phyloP scores from a whole-genome alignment of 148 eudicot species.

The Simmondsia chinensis region DNA sequence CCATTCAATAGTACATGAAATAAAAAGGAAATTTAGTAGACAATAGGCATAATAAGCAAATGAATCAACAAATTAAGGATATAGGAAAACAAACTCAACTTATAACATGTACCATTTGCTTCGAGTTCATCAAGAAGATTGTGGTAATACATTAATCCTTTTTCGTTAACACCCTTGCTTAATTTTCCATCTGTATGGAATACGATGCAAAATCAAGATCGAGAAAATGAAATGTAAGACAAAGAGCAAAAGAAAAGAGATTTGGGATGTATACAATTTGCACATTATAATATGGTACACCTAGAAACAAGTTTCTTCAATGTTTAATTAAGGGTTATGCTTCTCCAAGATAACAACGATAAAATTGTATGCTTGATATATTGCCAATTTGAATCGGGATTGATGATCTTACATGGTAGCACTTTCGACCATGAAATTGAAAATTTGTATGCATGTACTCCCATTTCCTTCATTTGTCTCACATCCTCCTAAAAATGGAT shows the following conservation, averaged over 20 bases:
- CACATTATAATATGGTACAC: no score
- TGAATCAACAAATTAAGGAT: no score
- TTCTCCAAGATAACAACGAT: neutral
- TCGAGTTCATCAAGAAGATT: conserved; percentile 35
- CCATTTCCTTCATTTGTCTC: conserved; percentile 26
- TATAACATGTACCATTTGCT: conserved; percentile 28
- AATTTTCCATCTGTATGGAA: conserved; percentile 26
- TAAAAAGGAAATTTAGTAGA: no score
- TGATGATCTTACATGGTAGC: conserved; percentile 22
- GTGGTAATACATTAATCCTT: conserved; percentile 32
- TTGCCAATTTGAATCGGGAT: no score
- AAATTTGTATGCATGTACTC: conserved; percentile 26
- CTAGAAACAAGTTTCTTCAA: no score
- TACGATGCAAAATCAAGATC: neutral
- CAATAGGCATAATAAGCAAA: conserved; percentile 1
- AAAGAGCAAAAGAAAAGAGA: no score
- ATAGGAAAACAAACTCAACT: no score
- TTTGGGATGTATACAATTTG: no score
- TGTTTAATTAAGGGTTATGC: no score
- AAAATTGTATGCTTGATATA: no score
- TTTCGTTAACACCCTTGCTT: conserved; percentile 28
- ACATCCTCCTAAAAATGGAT: conserved; percentile 23
- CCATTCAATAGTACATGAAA: no score
- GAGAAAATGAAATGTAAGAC: neutral
- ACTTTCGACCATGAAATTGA: conserved; percentile 34